Evolutionary conservation across 108 stramenopile species (phyloP), one percentile per base, ranked within the genome.

Genomic region (Cylindrotheca closterium): DNA sequence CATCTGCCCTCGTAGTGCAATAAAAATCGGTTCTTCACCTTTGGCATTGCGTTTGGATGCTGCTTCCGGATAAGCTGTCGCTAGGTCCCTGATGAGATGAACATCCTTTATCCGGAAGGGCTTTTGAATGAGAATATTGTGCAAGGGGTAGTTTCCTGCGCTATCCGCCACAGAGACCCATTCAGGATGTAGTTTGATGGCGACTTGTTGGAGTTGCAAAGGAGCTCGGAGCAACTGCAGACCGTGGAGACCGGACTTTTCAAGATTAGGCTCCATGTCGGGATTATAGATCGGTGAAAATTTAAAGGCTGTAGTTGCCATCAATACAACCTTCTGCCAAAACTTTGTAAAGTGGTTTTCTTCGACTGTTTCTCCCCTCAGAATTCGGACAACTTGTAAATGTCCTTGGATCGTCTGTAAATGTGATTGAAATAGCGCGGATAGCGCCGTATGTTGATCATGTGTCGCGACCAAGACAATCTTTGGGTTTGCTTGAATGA

Each of bases 81-180:
- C 23, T 2, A 74, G 45, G 18, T 56, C 54, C 12, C 12, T 27
- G 53, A 81, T 72, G 3, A 66, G 34, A 21, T 76, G 63, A 12
- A 29, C 28, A 29, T 77, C 71, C 34, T 81, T 76, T 4, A 70
- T 32, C 29, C 71, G 67, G 65, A 71, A 81, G 17, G 80, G 80
- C 27, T 71, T 65, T 30, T 52, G 24, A 18, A 29, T 28, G 0
- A 77, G 34, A 19, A 76, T 33, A 25, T 27, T 18, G 30, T 81
- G 80, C 1, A 81, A 46, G n/a, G 72, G 63, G 28, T 58, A 66
- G 49, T 70, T 70, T 49, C 80, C 80, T 19, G 65, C 45, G 12
- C 21, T 25, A 64, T 81, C 75, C 2, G 59, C 21, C 8, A 55
- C 54, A 2, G 29, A n/a, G 23, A 73, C 74, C 30, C 46, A 73